phyloP scores from a whole-genome alignment of 1,139 yeast genomes.

The Saccharomycopsis hybrid region DNA sequence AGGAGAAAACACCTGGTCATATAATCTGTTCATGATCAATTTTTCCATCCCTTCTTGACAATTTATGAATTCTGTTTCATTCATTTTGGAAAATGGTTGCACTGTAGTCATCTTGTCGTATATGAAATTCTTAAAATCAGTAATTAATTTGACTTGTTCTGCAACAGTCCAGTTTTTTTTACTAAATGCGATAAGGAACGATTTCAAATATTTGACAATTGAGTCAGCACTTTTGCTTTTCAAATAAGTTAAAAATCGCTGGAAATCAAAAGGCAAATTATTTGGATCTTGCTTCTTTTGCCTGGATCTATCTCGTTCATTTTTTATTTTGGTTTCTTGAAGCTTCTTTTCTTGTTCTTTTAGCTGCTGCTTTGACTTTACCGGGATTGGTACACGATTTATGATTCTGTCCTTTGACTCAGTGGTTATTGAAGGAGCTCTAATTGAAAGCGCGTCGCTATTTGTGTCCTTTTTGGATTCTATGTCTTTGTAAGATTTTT shows the following conservation, averaged over 20 bases:
- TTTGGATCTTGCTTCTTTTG: constrained; percentile 15
- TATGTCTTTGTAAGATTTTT: neutral
- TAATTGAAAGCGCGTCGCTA: neutral
- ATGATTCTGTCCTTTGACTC: constrained; percentile 19
- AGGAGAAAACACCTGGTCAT: constrained; percentile 77
- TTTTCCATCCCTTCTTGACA: constrained; percentile 91
- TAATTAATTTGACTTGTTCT: constrained; percentile 72
- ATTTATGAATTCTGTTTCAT: constrained; percentile 55
- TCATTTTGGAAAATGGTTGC: constrained; percentile 72
- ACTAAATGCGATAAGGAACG: constrained; percentile 69
- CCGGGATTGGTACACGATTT: constrained; percentile 18
- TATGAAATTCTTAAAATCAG: constrained; percentile 69
- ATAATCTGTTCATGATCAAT: constrained; percentile 80
- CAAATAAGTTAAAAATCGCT: constrained; percentile 64
- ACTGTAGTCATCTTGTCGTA: constrained; percentile 54
- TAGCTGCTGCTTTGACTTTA: constrained; percentile 15
- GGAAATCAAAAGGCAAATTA: constrained; percentile 64
- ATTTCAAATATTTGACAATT: constrained; percentile 75
- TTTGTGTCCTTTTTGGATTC: neutral
- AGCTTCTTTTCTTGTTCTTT: constrained; percentile 17
- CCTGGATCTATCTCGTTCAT: neutral
- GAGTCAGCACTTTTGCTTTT: constrained; percentile 81
- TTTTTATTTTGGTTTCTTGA: constrained; percentile 5
- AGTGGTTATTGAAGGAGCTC: constrained; percentile 8
- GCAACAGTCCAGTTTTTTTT: constrained; percentile 65